Evolutionary conservation across 768 basidiomycete genomes (phyloP), one percentile per base, ranked within the genome.

Genomic region (Lentinula guzmanii): DNA sequence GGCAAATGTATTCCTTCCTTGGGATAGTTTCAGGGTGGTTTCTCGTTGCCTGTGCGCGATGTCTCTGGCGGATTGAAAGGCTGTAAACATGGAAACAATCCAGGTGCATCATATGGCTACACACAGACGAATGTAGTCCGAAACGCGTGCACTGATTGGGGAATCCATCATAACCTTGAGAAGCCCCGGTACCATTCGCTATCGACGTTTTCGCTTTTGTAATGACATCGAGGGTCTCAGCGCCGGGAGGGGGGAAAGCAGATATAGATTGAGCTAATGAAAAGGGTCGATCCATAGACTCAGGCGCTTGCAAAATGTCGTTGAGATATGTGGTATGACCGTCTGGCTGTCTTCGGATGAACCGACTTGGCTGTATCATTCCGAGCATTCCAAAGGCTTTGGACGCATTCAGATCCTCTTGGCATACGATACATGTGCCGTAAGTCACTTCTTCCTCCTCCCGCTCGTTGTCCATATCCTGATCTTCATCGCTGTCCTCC

Each of bases 371-470:
- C 68, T 98, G 96, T 6, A 99, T 70, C 51, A 95, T 76, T 1
- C 91, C 93, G 16, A 99, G 83, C 34, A 85, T 84, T 5, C 97
- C 97, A 71, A 97, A 98, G 0, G 91, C 77, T 62, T 83, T 81
- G 15, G 80, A 74, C 2, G 81, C 70, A 65, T 85, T 90, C 56
- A 98, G 83, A 63, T 95, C 92, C 70, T 98, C 97, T 70, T 98
- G 97, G 66, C 97, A 99, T 9, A 98, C 95, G 64, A 99, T 98
- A 70, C 97, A 99, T n/a, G 89, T 90, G 2, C 96, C 96, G 62
- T 86, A 89, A 11, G 88, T 87, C 2, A 81, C 70, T 21, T 79
- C 69, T 52, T 79, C 76, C 16, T 80, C 80, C 1, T 72, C 42
- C 21, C 18, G 75, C 7, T 79, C 75, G 8, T 82, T 81, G 37